Percentiles rank a stretch among this genome's conserved stretches.
These are phyloP conservation scores for Geotrichum carabidarum DNA, from an alignment of 1,139 yeast species.

Conservation along the genomic window DNA sequence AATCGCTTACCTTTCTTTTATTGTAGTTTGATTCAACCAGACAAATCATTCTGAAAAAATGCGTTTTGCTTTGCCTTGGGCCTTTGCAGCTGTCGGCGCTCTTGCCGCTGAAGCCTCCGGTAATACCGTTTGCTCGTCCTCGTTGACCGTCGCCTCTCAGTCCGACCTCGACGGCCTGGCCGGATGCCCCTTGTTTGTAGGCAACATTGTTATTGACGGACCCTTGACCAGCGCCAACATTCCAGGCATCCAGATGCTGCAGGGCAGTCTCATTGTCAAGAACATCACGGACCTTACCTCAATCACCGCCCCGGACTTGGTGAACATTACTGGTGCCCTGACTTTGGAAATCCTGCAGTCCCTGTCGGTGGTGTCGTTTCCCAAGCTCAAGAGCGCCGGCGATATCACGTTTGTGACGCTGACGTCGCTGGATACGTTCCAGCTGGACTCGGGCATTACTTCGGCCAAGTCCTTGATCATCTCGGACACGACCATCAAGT, in stretches of 20 bases:
- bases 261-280: constrained; percentile 65
- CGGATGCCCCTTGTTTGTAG: constrained; percentile 73
- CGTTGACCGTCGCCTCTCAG: constrained; percentile 51
- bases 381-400: constrained; percentile 76
- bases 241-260: constrained; percentile 58
- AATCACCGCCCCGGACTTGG: constrained; percentile 72
- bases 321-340: constrained; percentile 68
- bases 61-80: not conserved
- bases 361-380: constrained; percentile 65
- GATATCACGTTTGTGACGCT: constrained; percentile 71
- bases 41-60: constrained; percentile 12
- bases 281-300: constrained; percentile 60
- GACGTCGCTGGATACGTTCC: constrained; percentile 68
- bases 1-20: constrained; percentile 1
- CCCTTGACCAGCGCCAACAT: constrained; percentile 46
- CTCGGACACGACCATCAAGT: constrained; percentile 78
- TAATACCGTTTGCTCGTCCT: not conserved
- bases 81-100: constrained; percentile 9
- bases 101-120: constrained; percentile 4
- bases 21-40: not conserved
- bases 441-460: constrained; percentile 70
- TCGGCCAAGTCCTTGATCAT: constrained; percentile 67
- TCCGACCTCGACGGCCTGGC: constrained; percentile 68
- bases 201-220: constrained; percentile 62
- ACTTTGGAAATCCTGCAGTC: constrained; percentile 60